Conservation (phyloP, 305 asterid genomes). For the Coffea humblotiana region DNA sequence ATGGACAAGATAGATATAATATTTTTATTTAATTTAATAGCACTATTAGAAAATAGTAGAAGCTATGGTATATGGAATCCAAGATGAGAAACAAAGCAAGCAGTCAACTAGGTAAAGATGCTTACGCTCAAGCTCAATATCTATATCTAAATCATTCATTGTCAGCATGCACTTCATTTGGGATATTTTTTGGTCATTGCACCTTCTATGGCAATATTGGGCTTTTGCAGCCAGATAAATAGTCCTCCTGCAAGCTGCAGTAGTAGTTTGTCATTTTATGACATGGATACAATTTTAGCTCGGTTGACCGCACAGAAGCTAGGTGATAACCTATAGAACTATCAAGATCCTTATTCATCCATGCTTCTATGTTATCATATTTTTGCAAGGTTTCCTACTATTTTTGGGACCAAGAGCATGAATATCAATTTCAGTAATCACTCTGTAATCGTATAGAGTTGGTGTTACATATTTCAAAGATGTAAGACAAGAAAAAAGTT, state of each 20-base stretch:
- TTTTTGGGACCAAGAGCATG: background rate
- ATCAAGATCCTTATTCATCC: background rate
- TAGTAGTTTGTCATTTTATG: too few relatives aligned
- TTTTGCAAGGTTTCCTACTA: background rate
- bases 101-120: background rate
- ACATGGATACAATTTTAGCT: too few relatives aligned
- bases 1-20: background rate
- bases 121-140: background rate
- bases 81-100: background rate
- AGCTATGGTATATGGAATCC: too few relatives aligned
- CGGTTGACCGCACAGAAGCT: background rate
- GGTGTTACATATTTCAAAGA: background rate
- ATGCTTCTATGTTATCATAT: background rate
- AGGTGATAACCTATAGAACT: background rate
- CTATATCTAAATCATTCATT: too few relatives aligned
- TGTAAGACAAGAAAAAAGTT: background rate
- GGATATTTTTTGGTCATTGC: too few relatives aligned
- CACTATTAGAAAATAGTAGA: background rate
- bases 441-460: background rate
- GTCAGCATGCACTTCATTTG: too few relatives aligned
- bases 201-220: too few relatives aligned
- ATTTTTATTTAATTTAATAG: background rate
- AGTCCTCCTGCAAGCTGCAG: too few relatives aligned
- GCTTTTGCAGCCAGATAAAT: too few relatives aligned
- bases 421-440: background rate